A percentile compares a stretch with the other conserved stretches of the same genome.
phyloP scores from a whole-genome alignment of 2,329 filamentous ascomycete species.

The Trichoderma gracile region DNA sequence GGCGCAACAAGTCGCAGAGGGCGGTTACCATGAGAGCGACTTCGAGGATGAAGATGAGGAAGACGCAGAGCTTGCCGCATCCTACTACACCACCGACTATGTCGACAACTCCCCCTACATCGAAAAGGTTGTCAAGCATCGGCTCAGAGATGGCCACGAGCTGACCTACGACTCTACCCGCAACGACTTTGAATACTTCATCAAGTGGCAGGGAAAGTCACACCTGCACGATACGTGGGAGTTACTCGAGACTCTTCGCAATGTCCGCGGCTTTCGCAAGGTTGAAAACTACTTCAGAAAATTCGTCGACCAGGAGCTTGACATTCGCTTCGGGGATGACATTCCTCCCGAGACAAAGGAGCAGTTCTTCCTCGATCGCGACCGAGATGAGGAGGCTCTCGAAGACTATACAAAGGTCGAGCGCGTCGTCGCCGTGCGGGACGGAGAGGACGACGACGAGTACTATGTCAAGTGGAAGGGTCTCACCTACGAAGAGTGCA shows the following conservation, averaged over 20 bases:
- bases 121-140: slow-evolving; percentile 87
- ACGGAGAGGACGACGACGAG: slow-evolving; percentile 77
- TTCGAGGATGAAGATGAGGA: slow-evolving; percentile 65
- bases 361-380: slow-evolving; percentile 92
- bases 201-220: slow-evolving; percentile 97
- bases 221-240: slow-evolving; percentile 98
- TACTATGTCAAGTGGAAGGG: slow-evolving; percentile 98
- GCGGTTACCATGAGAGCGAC: slow-evolving; percentile 67
- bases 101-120: slow-evolving; percentile 84
- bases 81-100: slow-evolving; percentile 67
- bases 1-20: slow-evolving; percentile 68
- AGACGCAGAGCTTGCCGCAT: slow-evolving; percentile 57
- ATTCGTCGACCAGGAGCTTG: slow-evolving; percentile 75
- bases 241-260: slow-evolving; percentile 68
- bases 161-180: slow-evolving; percentile 57
- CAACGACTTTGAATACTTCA: slow-evolving; percentile 84
- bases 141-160: slow-evolving; percentile 68
- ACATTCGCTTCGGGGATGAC: slow-evolving; percentile 73
- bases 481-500: slow-evolving; percentile 88
- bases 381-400: slow-evolving; percentile 83
- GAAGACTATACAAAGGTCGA: slow-evolving; percentile 92
- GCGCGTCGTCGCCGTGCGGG: slow-evolving; percentile 80
- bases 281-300: slow-evolving; percentile 95
- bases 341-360: slow-evolving; percentile 83
- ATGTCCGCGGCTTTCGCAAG: slow-evolving; percentile 81